Evolutionary conservation across 2,329 filamentous ascomycete genomes (phyloP).

Genomic region (Aureobasidium sp.): DNA sequence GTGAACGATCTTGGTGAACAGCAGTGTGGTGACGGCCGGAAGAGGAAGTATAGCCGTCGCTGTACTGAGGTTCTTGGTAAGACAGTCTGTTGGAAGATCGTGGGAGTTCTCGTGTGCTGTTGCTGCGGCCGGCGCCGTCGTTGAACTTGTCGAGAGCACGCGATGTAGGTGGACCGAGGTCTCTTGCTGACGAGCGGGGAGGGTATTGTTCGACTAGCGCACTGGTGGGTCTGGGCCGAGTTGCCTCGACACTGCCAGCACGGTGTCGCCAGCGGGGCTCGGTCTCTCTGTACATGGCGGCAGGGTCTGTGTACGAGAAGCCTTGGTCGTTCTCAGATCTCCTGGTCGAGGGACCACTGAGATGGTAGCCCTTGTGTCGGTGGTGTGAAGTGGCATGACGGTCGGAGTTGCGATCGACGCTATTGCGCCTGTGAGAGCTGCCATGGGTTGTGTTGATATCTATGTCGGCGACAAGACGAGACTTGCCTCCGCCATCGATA

Average conservation of each 20-base stretch:
- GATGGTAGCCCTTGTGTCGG: slow-evolving; percentile 27
- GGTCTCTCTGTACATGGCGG: slow-evolving; percentile 45
- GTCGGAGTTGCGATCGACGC: slow-evolving; percentile 26
- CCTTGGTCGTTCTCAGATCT: slow-evolving; percentile 15
- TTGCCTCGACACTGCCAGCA: slow-evolving; percentile 39
- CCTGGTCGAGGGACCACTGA: slow-evolving; percentile 21
- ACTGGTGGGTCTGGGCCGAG: slow-evolving; percentile 39
- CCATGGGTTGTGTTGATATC: slow-evolving; percentile 29
- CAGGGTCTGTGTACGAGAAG: slow-evolving; percentile 45
- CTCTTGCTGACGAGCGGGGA: slow-evolving; percentile 28
- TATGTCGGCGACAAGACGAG: slow-evolving; percentile 30
- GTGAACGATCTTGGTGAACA: slow-evolving; percentile 43
- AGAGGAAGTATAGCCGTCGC: slow-evolving; percentile 19
- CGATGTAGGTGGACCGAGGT: slow-evolving; percentile 54
- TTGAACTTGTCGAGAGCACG: slow-evolving; percentile 65
- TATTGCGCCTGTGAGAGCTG: slow-evolving; percentile 22
- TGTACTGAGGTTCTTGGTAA: slow-evolving; percentile 25
- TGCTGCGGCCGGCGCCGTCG: slow-evolving; percentile 36
- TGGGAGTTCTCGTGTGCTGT: slow-evolving; percentile 41
- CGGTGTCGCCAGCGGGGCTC: slow-evolving; percentile 40
- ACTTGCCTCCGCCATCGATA: slow-evolving; percentile 37
- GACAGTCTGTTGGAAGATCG: slow-evolving; percentile 6
- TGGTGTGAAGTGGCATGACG: slow-evolving; percentile 21
- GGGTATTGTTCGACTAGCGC: slow-evolving; percentile 32
- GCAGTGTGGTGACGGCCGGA: slow-evolving; percentile 39